Percentiles rank a stretch among this genome's conserved stretches.
phyloP scores from a whole-genome alignment of 257 asterid species.

The Echites panduratus region DNA sequence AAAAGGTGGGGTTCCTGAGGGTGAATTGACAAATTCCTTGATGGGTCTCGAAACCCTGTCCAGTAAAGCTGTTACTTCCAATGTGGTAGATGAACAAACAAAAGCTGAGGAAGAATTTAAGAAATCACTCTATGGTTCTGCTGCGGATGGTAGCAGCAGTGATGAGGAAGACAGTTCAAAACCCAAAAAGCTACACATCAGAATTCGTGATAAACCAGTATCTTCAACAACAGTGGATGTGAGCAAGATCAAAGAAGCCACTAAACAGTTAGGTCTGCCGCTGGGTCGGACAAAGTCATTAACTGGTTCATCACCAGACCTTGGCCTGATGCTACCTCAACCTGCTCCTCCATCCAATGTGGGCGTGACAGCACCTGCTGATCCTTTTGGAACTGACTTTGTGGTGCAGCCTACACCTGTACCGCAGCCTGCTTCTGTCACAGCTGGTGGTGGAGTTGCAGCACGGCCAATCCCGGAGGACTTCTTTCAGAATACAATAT shows the following conservation, averaged over 20 bases:
- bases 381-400: conserved; percentile 61
- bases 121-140: conserved; percentile 68
- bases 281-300: conserved; percentile 74
- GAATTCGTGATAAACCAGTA: conserved; percentile 84
- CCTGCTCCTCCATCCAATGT: conserved; percentile 44
- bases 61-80: conserved; percentile 47
- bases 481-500: conserved; percentile 90
- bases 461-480: conserved; percentile 94
- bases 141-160: conserved; percentile 91
- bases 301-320: conserved; percentile 70
- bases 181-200: conserved; percentile 59
- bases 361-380: conserved; percentile 45
- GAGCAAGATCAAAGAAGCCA: conserved; percentile 94
- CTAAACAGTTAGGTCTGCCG: conserved; percentile 80
- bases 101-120: conserved; percentile 98
- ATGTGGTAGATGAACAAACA: conserved; percentile 76
- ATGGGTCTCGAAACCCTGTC: conserved; percentile 80
- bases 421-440: conserved; percentile 45
- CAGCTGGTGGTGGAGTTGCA: conserved; percentile 55
- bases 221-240: conserved; percentile 83
- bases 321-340: conserved; percentile 58
- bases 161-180: conserved; percentile 93
- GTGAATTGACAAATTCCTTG: conserved; percentile 44
- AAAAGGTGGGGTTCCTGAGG: conserved; percentile 36
- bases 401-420: conserved; percentile 50